These are phyloP conservation scores for Saccharomycopsis schoenii DNA, from an alignment of 805 yeast genomes.

Conservation along the genomic window DNA sequence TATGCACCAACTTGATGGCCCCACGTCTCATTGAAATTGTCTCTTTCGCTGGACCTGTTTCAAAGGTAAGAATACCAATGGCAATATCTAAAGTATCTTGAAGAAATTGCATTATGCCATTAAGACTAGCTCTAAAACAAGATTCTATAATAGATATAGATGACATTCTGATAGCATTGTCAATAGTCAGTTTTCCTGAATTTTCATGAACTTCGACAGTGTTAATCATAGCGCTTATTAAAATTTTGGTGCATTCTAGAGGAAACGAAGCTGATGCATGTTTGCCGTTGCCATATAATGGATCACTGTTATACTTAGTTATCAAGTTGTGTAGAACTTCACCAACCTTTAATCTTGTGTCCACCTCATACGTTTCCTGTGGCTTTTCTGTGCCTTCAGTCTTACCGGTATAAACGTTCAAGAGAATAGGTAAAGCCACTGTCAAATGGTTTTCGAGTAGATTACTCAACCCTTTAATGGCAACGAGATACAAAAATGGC, in stretches of 20 bases:
- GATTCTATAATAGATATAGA: slow-evolving; percentile 78
- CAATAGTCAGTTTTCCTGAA: slow-evolving; percentile 24
- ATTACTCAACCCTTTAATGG: slow-evolving; percentile 65
- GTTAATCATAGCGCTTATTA: slow-evolving; percentile 34
- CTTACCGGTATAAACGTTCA: slow-evolving; percentile 27
- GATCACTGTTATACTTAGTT: slow-evolving; percentile 8
- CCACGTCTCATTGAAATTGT: slow-evolving; percentile 53
- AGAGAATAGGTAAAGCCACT: slow-evolving; percentile 30
- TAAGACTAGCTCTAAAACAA: slow-evolving; percentile 49
- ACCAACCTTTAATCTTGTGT: slow-evolving; percentile 69
- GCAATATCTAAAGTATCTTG: slow-evolving; percentile 64
- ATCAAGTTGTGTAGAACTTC: slow-evolving; percentile 45
- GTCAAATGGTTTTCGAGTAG: slow-evolving; percentile 38
- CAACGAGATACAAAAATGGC: slow-evolving; percentile 79
- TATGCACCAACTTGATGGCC: slow-evolving; percentile 60
- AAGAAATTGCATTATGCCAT: slow-evolving; percentile 39
- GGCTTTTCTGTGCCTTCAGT: neutral
- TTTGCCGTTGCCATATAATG: slow-evolving; percentile 5
- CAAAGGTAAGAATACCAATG: slow-evolving; percentile 58
- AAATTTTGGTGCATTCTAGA: slow-evolving; percentile 37
- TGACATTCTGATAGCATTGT: slow-evolving; percentile 67
- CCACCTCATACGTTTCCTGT: slow-evolving; percentile 36
- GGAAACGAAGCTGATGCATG: slow-evolving; percentile 21
- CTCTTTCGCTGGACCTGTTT: slow-evolving; percentile 37
- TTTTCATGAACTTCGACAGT: slow-evolving; percentile 28